Evolutionary conservation across 164 flowering plant species (phyloP), one percentile per base, ranked within the genome.

Genomic region (Amborella trichopoda): DNA sequence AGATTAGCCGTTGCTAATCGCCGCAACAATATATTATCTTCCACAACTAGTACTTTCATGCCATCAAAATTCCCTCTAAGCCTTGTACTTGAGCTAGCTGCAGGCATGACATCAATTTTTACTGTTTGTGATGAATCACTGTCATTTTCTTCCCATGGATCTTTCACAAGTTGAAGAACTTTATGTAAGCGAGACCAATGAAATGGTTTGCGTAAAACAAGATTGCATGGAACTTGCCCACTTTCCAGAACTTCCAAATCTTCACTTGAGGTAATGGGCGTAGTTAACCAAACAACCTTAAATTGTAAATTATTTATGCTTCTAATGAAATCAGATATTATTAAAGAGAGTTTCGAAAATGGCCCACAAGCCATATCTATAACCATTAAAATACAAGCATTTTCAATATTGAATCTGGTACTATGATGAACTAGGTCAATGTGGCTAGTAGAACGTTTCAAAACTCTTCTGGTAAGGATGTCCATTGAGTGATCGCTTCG

Each of bases 21-120:
- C 1, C 65, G 54, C 11, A 66, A 23, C 8, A 70, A 9, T 0
- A 2, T 0, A 42, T 25, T 26, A 59, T 79, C 94, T 11, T 87
- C 96, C 4, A 54, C 88, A 24, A 83, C 58, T 68, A 83, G 64
- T 6, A 88, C 23, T 28, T 50, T 76, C 54, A 71, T 70, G 28
- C 91, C 94, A 11, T 20, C n/a, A n/a, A n/a, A n/a, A n/a, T n/a
- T n/a, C n/a, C n/a, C n/a, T 24, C 54, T 77, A 50, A 8, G 62
- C 66, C 28, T 63, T 61, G 32, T 48, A 36, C 21, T 34, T n/a
- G 20, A 16, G 11, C 9, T 42, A 13, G 25, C 23, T 12, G 54
- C 37, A 30, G 9, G 34, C 34, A 30, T n/a, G n/a, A 30, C 34
- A 30, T 38, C 20, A 2, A 4, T 38, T 6, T 11, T 38, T 38